Base-by-base conservation (phyloP, 1,284 basidiomycete genomes). In the Naganishia cerealis region DNA sequence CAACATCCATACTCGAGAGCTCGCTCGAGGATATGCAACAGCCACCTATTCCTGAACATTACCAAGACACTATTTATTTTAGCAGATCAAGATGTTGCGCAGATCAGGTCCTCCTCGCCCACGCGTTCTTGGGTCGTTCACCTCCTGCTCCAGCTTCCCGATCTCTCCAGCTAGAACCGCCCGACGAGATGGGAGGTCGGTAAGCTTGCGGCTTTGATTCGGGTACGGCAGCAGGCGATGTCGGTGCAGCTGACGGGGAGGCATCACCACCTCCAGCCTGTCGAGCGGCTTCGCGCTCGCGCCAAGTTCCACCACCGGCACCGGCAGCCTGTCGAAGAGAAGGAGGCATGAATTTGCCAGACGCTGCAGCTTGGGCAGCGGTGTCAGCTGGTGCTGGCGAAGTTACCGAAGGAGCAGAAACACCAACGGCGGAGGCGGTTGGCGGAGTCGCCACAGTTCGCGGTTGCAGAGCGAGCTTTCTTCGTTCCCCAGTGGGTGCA, bases 401-500 rank as follows among this genome's bases (percentile, higher is more conserved):
- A 24, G 39, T n/a, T 43, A 46, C 42, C 16, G 69, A 12, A 42
- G 66, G 46, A 29, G 65, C 57, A 53, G 56, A 53, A 13, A 56
- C 65, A 53, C 54, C 54, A 29, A 57, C 65, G 12, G 71, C 67
- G 39, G 80, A 81, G 3, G 78, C 73, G 24, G 81, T 68, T 0
- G 79, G 72, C 18, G 81, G 76, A 4, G 80, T 62, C 1, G 79
- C 52, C 0, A 73, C 79, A 10, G 73, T 74, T 48, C 79, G 77
- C 43, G 86, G 85, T 18, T 84, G 84, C 74, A 87, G 85, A 0
- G 90, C 90, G 36, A 63, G 50, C 29, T 38, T 40, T 29, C 39
- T 54, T 39, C 61, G 36, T 42, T 63, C 61, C 16, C 61, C 61
- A 13, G 50, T 24, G 18, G 61, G 61, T 3, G 52, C 61, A 8